Conservation (phyloP, 768 basidiomycete species). For the Boletus reticulatus region DNA sequence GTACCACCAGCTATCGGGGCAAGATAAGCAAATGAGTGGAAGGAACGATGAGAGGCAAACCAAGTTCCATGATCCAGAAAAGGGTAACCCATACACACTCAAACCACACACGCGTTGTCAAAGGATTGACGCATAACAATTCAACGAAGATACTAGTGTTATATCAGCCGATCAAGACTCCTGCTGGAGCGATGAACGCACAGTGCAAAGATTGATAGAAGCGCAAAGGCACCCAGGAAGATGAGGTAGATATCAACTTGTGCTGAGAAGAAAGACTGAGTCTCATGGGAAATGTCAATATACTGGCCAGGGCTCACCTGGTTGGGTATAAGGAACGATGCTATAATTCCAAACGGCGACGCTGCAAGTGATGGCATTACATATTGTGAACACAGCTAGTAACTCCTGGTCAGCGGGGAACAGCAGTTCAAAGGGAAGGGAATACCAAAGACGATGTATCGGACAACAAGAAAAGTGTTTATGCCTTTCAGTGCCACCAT, state of each 20-base stretch:
- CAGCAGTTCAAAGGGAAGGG: not conserved
- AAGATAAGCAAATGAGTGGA: slow-evolving; percentile 5
- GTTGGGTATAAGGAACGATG: slow-evolving; percentile 38
- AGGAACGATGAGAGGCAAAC: slow-evolving; percentile 37
- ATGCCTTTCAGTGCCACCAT: slow-evolving; percentile 39
- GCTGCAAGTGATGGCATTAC: slow-evolving; percentile 62
- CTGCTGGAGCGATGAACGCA: slow-evolving; percentile 30
- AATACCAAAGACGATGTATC: slow-evolving; percentile 62
- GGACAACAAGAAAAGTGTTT: slow-evolving; percentile 44
- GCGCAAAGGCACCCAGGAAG: slow-evolving; percentile 56
- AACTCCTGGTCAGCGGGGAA: not conserved
- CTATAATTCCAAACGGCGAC: slow-evolving; percentile 70
- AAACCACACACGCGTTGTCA: slow-evolving; percentile 68
- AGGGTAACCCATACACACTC: slow-evolving; percentile 61
- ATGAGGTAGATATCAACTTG: slow-evolving; percentile 59
- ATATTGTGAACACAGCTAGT: slow-evolving; percentile 58
- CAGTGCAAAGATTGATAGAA: slow-evolving; percentile 59
- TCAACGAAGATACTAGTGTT: slow-evolving; percentile 55
- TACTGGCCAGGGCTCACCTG: slow-evolving; percentile 36
- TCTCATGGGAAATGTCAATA: not conserved
- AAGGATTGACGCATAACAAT: slow-evolving; percentile 45
- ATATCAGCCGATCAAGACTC: not conserved
- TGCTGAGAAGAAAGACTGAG: slow-evolving; percentile 28
- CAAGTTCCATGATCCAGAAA: slow-evolving; percentile 57
- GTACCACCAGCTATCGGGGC: slow-evolving; percentile 47